Percentiles rank a stretch among this genome's conserved stretches.
These are phyloP conservation scores for Diaporthe sp. DNA, from an alignment of 2,329 filamentous ascomycete genomes.

Conservation along the genomic window DNA sequence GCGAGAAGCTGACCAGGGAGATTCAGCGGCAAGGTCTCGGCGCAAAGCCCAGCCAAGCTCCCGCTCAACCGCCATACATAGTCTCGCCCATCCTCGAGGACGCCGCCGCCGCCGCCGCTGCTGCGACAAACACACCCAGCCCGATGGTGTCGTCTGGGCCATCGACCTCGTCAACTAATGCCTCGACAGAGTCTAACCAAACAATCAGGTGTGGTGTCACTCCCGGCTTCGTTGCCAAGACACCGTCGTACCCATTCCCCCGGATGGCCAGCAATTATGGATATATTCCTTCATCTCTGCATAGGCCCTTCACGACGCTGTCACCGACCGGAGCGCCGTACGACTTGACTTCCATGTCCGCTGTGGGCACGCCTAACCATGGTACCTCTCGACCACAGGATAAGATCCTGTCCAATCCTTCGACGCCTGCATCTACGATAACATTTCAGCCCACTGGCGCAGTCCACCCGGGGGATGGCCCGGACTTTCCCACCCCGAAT, in stretches of 20 bases:
- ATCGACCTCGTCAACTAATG: slow-evolving; percentile 56
- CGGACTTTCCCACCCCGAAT: slow-evolving; percentile 82
- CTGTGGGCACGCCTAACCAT: slow-evolving; percentile 39
- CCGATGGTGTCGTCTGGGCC: slow-evolving; percentile 39
- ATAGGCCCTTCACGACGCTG: slow-evolving; percentile 71
- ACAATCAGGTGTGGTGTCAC: slow-evolving; percentile 76
- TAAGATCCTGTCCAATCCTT: slow-evolving; percentile 67
- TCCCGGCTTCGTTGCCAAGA: slow-evolving; percentile 66
- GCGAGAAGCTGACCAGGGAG: slow-evolving; percentile 65
- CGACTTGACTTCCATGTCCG: slow-evolving; percentile 42
- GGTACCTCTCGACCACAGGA: slow-evolving; percentile 60
- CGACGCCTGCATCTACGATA: slow-evolving; percentile 70
- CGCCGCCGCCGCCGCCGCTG: slow-evolving; percentile 41
- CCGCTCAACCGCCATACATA: slow-evolving; percentile 47
- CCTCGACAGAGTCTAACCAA: slow-evolving; percentile 76
- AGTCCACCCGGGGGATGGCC: slow-evolving; percentile 53
- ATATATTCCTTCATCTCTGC: slow-evolving; percentile 62
- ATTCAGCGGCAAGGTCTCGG: slow-evolving; percentile 58
- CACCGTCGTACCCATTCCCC: slow-evolving; percentile 89
- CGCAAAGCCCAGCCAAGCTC: slow-evolving; percentile 46
- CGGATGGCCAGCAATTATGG: slow-evolving; percentile 66
- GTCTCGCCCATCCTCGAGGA: slow-evolving; percentile 78
- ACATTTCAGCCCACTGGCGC: slow-evolving; percentile 70
- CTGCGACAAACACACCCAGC: slow-evolving; percentile 48
- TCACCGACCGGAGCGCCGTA: slow-evolving; percentile 66